Evolutionary conservation across 257 asterid genomes (phyloP).

Genomic region (Perilla frutescens): DNA sequence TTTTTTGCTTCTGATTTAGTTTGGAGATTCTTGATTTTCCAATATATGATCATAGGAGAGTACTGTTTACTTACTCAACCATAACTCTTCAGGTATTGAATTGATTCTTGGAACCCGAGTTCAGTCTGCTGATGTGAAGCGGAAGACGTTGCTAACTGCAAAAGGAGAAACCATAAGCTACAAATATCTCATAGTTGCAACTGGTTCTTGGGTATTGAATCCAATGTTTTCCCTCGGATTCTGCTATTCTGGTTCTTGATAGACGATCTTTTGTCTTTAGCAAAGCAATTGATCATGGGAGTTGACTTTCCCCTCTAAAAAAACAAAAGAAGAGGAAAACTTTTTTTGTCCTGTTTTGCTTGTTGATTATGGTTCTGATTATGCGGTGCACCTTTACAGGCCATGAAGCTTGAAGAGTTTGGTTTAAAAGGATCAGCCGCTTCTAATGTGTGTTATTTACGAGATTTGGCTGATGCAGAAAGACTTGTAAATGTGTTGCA

Average conservation of each 20-base stretch:
- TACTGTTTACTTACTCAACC: too few species aligned
- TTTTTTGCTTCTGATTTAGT: slow-evolving; percentile 22
- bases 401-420: slow-evolving; percentile 92
- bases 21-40: too few species aligned
- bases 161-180: slow-evolving; percentile 92
- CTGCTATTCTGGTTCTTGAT: slow-evolving; percentile 29
- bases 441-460: slow-evolving; percentile 74
- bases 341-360: too few species aligned
- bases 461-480: slow-evolving; percentile 82
- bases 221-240: too few species aligned
- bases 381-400: slow-evolving; percentile 42
- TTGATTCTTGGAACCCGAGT: slow-evolving; percentile 86
- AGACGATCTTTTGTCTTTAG: background rate
- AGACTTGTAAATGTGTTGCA: slow-evolving; percentile 68
- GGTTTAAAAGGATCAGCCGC: slow-evolving; percentile 83
- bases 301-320: background rate
- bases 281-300: background rate
- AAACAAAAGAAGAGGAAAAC: background rate
- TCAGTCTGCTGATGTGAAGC: slow-evolving; percentile 79
- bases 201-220: slow-evolving; percentile 93
- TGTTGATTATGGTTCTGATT: too few species aligned
- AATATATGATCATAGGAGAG: too few species aligned
- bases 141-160: slow-evolving; percentile 80
- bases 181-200: slow-evolving; percentile 81
- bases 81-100: slow-evolving; percentile 63